These are phyloP conservation scores for Aspergillus bombycis DNA, from an alignment of 2,329 filamentous ascomycete species.

Conservation along the genomic window DNA sequence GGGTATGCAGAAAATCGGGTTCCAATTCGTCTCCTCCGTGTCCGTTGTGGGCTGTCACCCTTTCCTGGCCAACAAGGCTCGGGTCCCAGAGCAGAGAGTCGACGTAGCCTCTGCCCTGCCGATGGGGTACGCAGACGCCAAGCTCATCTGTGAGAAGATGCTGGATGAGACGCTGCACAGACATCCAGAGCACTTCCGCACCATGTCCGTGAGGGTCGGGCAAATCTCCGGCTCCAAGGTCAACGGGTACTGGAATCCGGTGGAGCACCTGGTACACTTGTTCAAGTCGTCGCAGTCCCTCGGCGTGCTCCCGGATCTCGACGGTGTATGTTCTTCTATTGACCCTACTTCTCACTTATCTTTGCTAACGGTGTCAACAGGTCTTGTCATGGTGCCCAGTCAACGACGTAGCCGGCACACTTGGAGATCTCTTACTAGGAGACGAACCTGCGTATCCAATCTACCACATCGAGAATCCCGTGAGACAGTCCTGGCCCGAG, in stretches of 20 bases:
- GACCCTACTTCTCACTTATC: background rate
- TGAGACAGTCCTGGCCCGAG: conserved; percentile 45
- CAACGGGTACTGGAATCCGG: conserved; percentile 59
- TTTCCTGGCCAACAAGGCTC: conserved; percentile 22
- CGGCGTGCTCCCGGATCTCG: conserved; percentile 45
- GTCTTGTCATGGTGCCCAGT: conserved; percentile 52
- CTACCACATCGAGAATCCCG: conserved; percentile 53
- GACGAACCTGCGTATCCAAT: conserved; percentile 31
- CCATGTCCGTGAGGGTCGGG: conserved; percentile 50
- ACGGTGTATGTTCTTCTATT: conserved; percentile 28
- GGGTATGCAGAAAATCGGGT: conserved; percentile 28
- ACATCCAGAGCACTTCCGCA: conserved; percentile 46
- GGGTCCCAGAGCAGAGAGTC: conserved; percentile 52
- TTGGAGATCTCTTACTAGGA: conserved; percentile 37
- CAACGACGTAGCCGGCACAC: conserved; percentile 41
- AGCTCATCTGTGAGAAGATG: conserved; percentile 55
- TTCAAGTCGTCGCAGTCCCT: conserved; percentile 56
- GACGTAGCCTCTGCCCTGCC: conserved; percentile 45
- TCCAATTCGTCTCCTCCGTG: conserved; percentile 49
- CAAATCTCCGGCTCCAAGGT: conserved; percentile 57
- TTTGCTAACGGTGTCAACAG: background rate
- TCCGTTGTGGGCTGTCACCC: conserved; percentile 41
- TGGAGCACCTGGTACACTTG: conserved; percentile 55
- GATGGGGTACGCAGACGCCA: conserved; percentile 57
- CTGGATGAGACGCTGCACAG: conserved; percentile 52